Evolutionary conservation across 2,329 filamentous ascomycete genomes (phyloP), one percentile per base, ranked within the genome.

Genomic region (Botrytis pseudocinerea): DNA sequence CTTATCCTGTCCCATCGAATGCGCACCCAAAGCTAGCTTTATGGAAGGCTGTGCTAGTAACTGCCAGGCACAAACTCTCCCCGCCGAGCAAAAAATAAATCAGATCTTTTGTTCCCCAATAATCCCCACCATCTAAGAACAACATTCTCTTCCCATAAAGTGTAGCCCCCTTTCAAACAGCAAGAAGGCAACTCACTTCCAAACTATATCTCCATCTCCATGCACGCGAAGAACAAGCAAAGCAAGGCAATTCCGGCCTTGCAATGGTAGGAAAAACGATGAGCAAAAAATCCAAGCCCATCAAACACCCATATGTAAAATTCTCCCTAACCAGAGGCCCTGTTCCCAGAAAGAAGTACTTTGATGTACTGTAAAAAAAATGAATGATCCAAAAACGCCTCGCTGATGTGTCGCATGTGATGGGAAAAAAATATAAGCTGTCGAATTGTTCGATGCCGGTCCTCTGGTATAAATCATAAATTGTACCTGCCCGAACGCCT

Each of bases 361-460:
- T 68, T 69, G 38, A 72, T 68, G 65, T 68, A 72, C 59, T 64
- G 32, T 44, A 68, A 72, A 68, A 38, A 54, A 68, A 59, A 60
- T 8, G 38, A 68, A 38, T 42, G 35, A 61, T n/a, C 70, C 70
- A 68, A 60, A 57, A 71, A 72, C 70, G 63, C 70, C 70, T 72
- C 70, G 62, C 70, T 72, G 70, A 72, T 72, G 70, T 68, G 51
- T 72, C 63, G 70, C 70, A 51, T 71, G 70, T 72, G 62, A 60
- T 69, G 64, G 70, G 70, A 44, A 69, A 72, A 72, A 68, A 71
- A 44, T 22, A 22, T 32, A 60, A 72, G 64, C 70, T n/a, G 25
- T 66, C 62, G 63, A 72, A 28, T 57, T 69, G 57, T 40, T 69
- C 62, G 70, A 69, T 48, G 69, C 59, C 40, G 70, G 64, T 44